Conservation (phyloP, 352 stramenopile genomes). For the Globisporangium takayamanum region DNA sequence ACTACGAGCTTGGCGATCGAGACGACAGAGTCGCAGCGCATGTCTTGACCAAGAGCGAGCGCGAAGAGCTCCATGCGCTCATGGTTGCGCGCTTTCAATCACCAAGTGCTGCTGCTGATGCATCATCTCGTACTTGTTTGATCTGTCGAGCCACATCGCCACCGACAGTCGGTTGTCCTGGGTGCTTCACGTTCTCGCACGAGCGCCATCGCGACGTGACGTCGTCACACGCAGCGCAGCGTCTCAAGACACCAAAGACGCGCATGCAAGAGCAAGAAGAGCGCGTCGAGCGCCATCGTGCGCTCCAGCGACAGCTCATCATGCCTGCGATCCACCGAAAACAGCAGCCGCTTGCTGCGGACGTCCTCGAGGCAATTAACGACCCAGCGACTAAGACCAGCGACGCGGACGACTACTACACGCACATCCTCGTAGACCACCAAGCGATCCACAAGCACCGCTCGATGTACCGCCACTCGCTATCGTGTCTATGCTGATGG, state of each 20-base stretch:
- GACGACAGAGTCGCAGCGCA: slow-evolving; percentile 4
- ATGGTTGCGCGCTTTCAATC: slow-evolving; percentile 24
- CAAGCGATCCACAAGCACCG: slow-evolving; percentile 53
- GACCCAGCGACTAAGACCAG: not conserved
- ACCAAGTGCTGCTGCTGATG: not conserved
- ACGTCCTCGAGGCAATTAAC: not conserved
- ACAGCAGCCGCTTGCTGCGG: too few species aligned
- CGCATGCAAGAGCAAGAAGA: slow-evolving; percentile 40
- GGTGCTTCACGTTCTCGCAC: slow-evolving; percentile 56
- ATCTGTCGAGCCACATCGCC: slow-evolving; percentile 25
- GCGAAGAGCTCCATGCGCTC: slow-evolving; percentile 24
- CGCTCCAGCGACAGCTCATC: slow-evolving; percentile 47
- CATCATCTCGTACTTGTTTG: slow-evolving; percentile 15
- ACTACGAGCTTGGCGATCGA: slow-evolving; percentile 18
- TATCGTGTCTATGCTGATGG: not conserved
- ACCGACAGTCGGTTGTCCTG: slow-evolving; percentile 40
- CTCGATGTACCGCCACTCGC: slow-evolving; percentile 30
- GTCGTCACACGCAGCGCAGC: slow-evolving; percentile 29
- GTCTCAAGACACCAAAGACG: slow-evolving; percentile 51
- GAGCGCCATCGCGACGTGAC: slow-evolving; percentile 28
- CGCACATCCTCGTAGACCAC: slow-evolving; percentile 36
- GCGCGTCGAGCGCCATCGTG: slow-evolving; percentile 28
- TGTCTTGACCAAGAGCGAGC: slow-evolving; percentile 19
- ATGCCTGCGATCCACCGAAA: slow-evolving; percentile 21
- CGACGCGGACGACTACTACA: slow-evolving; percentile 36